Evolutionary conservation across 306 rosid species (phyloP), one percentile per base, ranked within the genome.

Genomic region (Casuarina cunninghamiana): DNA sequence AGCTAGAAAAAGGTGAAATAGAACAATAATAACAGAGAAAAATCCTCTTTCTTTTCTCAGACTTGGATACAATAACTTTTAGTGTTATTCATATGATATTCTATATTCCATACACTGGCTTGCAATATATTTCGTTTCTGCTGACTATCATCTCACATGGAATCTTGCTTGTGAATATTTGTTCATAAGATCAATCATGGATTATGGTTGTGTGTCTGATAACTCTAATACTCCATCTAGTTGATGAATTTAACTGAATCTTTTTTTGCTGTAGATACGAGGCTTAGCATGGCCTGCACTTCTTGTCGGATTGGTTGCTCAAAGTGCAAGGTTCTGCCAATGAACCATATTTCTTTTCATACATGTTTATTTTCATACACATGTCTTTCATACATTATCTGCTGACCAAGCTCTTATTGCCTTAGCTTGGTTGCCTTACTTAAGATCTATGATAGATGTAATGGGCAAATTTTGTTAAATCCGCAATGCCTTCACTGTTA

Each of bases 201-300:
- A 32, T 32, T 32, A 13, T 32, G 3, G 66, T 0, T 10, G 2
- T 15, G 12, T 71, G 32, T 12, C 55, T 51, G 12, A 6, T 32
- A 60, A 5, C 4, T 80, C 17, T 75, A 71, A 38, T 72, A 39
- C 42, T 75, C 73, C 62, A 10, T 61, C 54, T 57, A 73, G 66
- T 69, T 68, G 35, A 35, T 81, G 81, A 75, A 54, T 84, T 63
- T 55, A 45, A 41, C 6, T 16, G n/a, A 42, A 44, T 80, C 21
- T 53, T 50, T 75, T 76, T 73, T 73, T 41, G 45, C 81, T 9
- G 77, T 67, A 67, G 71, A 67, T 67, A 39, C 49, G 71, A 67
- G 50, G 71, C 71, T 41, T 67, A 67, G 71, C 49, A 16, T 67
- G 71, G 49, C 50, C 49, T 67, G 50, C 49, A 41, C 32, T 67